Evolutionary conservation across 2,329 filamentous ascomycete genomes (phyloP).

Genomic region (Talaromyces sp.): DNA sequence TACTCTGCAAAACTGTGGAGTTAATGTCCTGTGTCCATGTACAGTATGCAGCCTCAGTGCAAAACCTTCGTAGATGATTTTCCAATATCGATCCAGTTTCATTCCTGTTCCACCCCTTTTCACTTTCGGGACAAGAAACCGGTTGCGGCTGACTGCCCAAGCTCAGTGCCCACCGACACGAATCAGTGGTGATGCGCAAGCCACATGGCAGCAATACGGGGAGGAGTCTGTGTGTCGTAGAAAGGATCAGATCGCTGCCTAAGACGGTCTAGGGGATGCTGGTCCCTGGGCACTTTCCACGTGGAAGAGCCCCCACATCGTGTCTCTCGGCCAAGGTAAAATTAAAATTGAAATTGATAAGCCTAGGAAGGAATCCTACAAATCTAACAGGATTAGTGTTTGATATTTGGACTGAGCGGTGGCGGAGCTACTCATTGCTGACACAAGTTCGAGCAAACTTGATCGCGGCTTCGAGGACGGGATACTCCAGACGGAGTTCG

Average conservation of each 20-base stretch:
- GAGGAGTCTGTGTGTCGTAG: not conserved
- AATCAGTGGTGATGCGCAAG: conserved; percentile 1
- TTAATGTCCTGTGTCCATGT: too few relatives aligned
- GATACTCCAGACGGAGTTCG: too few relatives aligned
- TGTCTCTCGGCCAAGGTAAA: not conserved
- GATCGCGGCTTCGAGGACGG: too few relatives aligned
- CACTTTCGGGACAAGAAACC: not conserved
- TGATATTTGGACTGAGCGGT: conserved; percentile 2
- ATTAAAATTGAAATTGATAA: not conserved
- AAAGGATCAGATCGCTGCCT: conserved; percentile 11
- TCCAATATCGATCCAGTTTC: too few relatives aligned
- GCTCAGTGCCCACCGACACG: not conserved
- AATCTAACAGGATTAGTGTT: not conserved
- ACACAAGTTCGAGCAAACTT: too few relatives aligned
- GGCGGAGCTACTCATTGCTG: not conserved
- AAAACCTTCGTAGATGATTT: too few relatives aligned
- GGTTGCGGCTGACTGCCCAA: not conserved
- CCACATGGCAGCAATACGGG: conserved; percentile 7
- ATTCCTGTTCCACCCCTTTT: not conserved
- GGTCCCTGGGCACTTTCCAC: conserved; percentile 11
- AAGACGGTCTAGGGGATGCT: conserved; percentile 9
- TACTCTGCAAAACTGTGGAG: too few relatives aligned
- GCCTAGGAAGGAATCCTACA: not conserved
- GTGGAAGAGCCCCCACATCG: conserved; percentile 16
- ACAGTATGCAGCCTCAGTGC: too few relatives aligned